Conservation (phyloP, 805 yeast species). For the Starmerella davenportii region DNA sequence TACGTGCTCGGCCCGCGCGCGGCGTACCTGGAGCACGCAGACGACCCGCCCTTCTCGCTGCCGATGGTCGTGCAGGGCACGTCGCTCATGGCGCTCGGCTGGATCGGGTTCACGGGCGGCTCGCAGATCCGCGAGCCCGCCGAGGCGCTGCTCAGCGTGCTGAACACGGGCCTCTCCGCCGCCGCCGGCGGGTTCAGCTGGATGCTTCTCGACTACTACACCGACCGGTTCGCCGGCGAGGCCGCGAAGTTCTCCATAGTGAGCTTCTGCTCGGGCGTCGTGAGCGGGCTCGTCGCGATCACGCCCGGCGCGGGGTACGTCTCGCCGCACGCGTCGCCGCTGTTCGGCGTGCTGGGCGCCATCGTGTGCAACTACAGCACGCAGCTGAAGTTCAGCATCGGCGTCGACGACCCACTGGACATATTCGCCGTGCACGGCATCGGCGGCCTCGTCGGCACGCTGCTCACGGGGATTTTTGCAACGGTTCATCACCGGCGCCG, state of each 20-base stretch:
- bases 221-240: background rate
- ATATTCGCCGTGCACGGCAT: conserved; percentile 55
- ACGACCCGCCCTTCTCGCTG: conserved; percentile 41
- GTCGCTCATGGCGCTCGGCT: conserved; percentile 52
- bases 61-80: conserved; percentile 53
- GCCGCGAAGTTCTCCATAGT: conserved; percentile 64
- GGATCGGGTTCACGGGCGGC: conserved; percentile 68
- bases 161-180: conserved; percentile 38
- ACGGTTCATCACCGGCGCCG: conserved; percentile 42
- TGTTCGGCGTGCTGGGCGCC: conserved; percentile 58
- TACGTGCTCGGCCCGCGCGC: conserved; percentile 46
- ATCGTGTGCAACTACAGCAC: conserved; percentile 70
- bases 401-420: conserved; percentile 87
- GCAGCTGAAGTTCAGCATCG: conserved; percentile 51
- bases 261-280: conserved; percentile 84
- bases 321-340: conserved; percentile 63
- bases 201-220: conserved; percentile 25
- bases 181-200: conserved; percentile 31
- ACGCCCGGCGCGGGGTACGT: conserved; percentile 96
- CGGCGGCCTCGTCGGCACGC: conserved; percentile 29
- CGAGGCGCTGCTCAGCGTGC: conserved; percentile 31
- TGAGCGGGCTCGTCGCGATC: conserved; percentile 85
- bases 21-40: conserved; percentile 30
- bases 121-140: conserved; percentile 28
- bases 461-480: conserved; percentile 81